Evolutionary conservation across 192 early-diverging fungal genomes (phyloP).

Genomic region (Entomortierella chlamydospora): DNA sequence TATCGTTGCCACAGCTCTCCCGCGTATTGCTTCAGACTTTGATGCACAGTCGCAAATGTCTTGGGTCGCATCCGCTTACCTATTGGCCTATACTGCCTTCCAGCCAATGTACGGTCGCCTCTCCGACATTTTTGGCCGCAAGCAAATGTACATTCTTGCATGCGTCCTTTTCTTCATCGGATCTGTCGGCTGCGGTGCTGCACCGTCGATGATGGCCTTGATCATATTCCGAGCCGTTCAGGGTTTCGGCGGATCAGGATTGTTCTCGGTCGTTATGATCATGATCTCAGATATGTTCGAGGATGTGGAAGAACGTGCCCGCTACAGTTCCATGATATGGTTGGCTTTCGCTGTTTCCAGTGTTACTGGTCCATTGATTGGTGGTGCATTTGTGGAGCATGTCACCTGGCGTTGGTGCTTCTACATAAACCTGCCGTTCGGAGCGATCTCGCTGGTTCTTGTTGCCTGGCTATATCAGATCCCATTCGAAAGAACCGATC

Average conservation of each 20-base stretch:
- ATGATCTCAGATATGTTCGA: slow-evolving; percentile 86
- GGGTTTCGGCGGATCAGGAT: slow-evolving; percentile 83
- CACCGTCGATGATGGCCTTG: slow-evolving; percentile 62
- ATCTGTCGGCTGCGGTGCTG: slow-evolving; percentile 58
- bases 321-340: slow-evolving; percentile 83
- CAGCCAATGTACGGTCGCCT: slow-evolving; percentile 85
- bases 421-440: slow-evolving; percentile 87
- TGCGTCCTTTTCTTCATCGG: slow-evolving; percentile 44
- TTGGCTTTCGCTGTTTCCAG: slow-evolving; percentile 79
- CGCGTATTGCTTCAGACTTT: slow-evolving; percentile 79
- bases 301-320: slow-evolving; percentile 78
- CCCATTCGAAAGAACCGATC: slow-evolving; percentile 59
- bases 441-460: slow-evolving; percentile 66
- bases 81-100: slow-evolving; percentile 75
- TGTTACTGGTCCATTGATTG: slow-evolving; percentile 84
- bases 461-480: slow-evolving; percentile 67
- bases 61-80: slow-evolving; percentile 86
- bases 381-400: slow-evolving; percentile 85
- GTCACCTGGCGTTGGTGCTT: slow-evolving; percentile 80
- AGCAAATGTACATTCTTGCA: slow-evolving; percentile 38
- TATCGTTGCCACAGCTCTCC: slow-evolving; percentile 82
- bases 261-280: slow-evolving; percentile 80
- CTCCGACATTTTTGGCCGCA: slow-evolving; percentile 77
- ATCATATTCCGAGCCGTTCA: slow-evolving; percentile 81
- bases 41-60: slow-evolving; percentile 69